Conservation (phyloP, 345 rosid genomes). For the Ceriops zippeliana region DNA sequence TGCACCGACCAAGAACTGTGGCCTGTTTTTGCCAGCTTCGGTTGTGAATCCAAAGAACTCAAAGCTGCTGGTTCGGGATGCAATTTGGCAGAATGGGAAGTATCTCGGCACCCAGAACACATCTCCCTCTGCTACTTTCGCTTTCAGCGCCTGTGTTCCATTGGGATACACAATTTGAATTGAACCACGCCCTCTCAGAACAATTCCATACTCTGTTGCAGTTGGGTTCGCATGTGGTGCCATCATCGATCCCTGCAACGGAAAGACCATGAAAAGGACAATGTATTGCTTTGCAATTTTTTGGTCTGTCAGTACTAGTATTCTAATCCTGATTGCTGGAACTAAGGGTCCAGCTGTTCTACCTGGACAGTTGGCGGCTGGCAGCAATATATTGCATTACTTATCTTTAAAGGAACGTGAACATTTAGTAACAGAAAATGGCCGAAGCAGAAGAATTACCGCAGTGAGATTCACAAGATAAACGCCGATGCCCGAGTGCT, state of each 20-base stretch:
- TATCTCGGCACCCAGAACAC: constrained; percentile 79
- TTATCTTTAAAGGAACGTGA: too few relatives aligned
- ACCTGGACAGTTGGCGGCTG: too few relatives aligned
- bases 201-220: constrained; percentile 74
- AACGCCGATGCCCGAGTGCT: constrained; percentile 63
- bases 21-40: constrained; percentile 62
- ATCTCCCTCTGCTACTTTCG: constrained; percentile 51
- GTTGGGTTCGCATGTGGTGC: constrained; percentile 89
- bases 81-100: constrained; percentile 83
- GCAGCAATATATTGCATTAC: too few relatives aligned
- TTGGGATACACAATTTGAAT: constrained; percentile 72
- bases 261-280: background rate
- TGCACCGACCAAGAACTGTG: constrained; percentile 72
- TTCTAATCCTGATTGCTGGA: too few relatives aligned
- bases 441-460: constrained; percentile 47
- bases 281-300: too few relatives aligned
- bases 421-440: background rate
- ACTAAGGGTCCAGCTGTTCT: too few relatives aligned
- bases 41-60: constrained; percentile 88
- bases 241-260: constrained; percentile 79
- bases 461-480: constrained; percentile 78
- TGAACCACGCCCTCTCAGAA: constrained; percentile 55
- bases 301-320: too few relatives aligned
- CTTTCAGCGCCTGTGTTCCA: constrained; percentile 61
- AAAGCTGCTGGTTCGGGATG: constrained; percentile 48